Percentiles rank a stretch among this genome's conserved stretches.
Conservation (phyloP, 345 rosid species). For the Theobroma cacao region DNA sequence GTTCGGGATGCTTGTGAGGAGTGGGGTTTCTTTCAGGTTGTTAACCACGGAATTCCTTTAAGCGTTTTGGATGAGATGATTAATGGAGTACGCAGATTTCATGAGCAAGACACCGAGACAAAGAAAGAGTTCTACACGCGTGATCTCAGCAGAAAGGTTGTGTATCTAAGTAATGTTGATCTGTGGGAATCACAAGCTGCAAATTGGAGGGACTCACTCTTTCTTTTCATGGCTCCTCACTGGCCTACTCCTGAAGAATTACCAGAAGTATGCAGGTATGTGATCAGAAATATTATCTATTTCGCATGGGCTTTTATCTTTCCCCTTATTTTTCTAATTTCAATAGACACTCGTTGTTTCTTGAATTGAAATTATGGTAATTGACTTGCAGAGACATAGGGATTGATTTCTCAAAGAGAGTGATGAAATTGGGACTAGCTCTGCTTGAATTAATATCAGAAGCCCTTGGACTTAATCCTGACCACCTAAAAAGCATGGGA, state of each 20-base stretch:
- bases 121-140: constrained; percentile 22
- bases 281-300: not conserved
- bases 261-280: constrained; percentile 17
- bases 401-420: not conserved
- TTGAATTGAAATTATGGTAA: not conserved
- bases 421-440: not conserved
- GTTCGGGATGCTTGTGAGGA: constrained; percentile 3
- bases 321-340: too few relatives aligned
- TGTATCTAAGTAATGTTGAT: constrained; percentile 19
- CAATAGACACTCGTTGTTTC: too few relatives aligned
- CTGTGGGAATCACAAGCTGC: constrained; percentile 14
- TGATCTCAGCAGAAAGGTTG: not conserved
- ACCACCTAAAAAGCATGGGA: constrained; percentile 17
- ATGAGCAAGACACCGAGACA: constrained; percentile 12
- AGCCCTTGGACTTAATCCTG: constrained; percentile 30
- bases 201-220: constrained; percentile 23
- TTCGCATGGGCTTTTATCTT: not conserved
- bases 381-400: constrained; percentile 8
- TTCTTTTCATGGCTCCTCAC: not conserved
- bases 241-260: constrained; percentile 17
- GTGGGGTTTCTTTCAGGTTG: constrained; percentile 27
- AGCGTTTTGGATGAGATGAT: constrained; percentile 15
- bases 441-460: constrained; percentile 30
- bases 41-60: constrained; percentile 16
- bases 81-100: constrained; percentile 12